Evolutionary conservation across 345 rosid species (phyloP).

Genomic region (Boechera divaricarpa): DNA sequence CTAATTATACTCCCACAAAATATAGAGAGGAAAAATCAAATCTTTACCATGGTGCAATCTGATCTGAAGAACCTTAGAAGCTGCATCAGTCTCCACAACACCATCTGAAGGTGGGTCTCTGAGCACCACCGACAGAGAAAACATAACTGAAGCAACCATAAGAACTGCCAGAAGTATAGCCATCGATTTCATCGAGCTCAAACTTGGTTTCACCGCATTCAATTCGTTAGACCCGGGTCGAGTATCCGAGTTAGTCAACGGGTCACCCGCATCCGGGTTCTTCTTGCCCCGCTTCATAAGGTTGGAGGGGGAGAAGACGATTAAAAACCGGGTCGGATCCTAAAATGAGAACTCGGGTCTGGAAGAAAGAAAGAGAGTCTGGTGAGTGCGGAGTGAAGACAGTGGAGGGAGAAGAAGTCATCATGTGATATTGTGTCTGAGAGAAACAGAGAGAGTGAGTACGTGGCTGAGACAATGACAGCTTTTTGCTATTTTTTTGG

Average conservation of each 20-base stretch:
- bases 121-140: slow-evolving; percentile 54
- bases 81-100: slow-evolving; percentile 33
- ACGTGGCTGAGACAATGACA: slow-evolving; percentile 34
- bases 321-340: slow-evolving; percentile 27
- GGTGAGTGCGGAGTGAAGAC: background rate
- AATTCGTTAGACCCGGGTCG: slow-evolving; percentile 26
- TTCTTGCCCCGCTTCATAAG: slow-evolving; percentile 51
- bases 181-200: slow-evolving; percentile 48
- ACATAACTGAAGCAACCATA: slow-evolving; percentile 48
- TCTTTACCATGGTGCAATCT: slow-evolving; percentile 43
- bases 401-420: slow-evolving; percentile 17
- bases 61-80: slow-evolving; percentile 25
- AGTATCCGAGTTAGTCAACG: slow-evolving; percentile 27
- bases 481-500: background rate
- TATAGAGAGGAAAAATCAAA: background rate
- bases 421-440: slow-evolving; percentile 28
- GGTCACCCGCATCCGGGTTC: slow-evolving; percentile 35
- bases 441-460: background rate
- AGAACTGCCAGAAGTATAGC: slow-evolving; percentile 45
- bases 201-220: slow-evolving; percentile 34
- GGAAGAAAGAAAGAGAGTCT: background rate
- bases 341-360: slow-evolving; percentile 4
- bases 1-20: background rate
- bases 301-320: background rate
- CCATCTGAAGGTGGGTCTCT: slow-evolving; percentile 55